Conservation (phyloP, 2,329 filamentous ascomycete species). For the Aureobasidium sp. region DNA sequence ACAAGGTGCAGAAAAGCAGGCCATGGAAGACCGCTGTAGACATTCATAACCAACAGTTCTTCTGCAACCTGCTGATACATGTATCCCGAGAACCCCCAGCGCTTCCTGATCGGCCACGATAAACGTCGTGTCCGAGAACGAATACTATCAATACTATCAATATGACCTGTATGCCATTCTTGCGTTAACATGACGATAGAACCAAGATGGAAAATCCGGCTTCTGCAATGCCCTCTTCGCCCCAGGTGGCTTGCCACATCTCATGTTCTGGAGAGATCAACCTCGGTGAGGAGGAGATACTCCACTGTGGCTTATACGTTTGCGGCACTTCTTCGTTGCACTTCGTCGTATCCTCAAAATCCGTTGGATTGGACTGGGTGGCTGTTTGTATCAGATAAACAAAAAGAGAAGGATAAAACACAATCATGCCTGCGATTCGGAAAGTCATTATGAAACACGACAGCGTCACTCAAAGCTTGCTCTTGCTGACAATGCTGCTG, state of each 20-base stretch:
- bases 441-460: background rate
- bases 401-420: background rate
- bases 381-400: background rate
- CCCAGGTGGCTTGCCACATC: background rate
- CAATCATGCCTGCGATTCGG: background rate
- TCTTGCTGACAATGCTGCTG: conserved; percentile 24
- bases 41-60: background rate
- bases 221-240: background rate
- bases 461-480: conserved; percentile 23
- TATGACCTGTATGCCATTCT: background rate
- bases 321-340: background rate
- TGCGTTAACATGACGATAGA: background rate
- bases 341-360: background rate
- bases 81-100: background rate
- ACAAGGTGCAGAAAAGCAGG: background rate
- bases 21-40: background rate
- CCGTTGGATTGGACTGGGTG: too few species aligned
- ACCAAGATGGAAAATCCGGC: background rate
- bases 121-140: background rate
- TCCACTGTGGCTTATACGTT: background rate
- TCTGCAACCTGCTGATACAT: background rate
- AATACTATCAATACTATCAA: background rate
- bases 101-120: background rate
- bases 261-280: background rate
- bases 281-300: background rate